Evolutionary conservation across 345 rosid genomes (phyloP).

Genomic region (Populus deltoides): DNA sequence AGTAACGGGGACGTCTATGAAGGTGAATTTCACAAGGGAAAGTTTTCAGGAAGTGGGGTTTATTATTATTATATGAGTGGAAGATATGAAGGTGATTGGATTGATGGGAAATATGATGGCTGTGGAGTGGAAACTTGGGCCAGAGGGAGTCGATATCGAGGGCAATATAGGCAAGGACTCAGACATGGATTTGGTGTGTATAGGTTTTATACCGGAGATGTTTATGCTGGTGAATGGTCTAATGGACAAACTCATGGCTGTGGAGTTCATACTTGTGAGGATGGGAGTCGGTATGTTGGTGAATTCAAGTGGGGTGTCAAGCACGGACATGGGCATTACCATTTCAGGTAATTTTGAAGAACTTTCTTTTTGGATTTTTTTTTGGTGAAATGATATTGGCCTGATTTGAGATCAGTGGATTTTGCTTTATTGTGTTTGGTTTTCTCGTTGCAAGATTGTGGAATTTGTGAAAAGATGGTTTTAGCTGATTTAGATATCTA

Average conservation of each 20-base stretch:
- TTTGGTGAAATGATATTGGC: background rate
- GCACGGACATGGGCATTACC: conserved; percentile 94
- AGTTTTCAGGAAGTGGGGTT: conserved; percentile 84
- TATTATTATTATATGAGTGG: conserved; percentile 93
- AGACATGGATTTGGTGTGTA: conserved; percentile 86
- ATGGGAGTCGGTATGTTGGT: conserved; percentile 88
- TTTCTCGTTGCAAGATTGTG: background rate
- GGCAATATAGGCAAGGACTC: conserved; percentile 83
- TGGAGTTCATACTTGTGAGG: conserved; percentile 94
- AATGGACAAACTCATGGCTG: conserved; percentile 96
- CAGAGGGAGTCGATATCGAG: conserved; percentile 84
- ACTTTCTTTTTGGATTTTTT: background rate
- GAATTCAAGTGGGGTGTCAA: conserved; percentile 96
- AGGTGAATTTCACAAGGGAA: conserved; percentile 85
- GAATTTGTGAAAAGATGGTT: background rate
- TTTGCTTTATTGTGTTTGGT: background rate
- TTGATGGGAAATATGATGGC: conserved; percentile 89
- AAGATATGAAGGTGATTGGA: conserved; percentile 89
- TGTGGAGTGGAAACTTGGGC: conserved; percentile 97
- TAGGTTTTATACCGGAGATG: conserved; percentile 89
- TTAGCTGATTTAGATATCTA: background rate
- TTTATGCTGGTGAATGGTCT: conserved; percentile 95
- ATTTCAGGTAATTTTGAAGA: conserved; percentile 62
- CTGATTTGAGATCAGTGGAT: background rate
- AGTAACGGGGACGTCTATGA: conserved; percentile 91